Conservation (phyloP, 129 eudicot genomes). For the Smallanthus sonchifolius region DNA sequence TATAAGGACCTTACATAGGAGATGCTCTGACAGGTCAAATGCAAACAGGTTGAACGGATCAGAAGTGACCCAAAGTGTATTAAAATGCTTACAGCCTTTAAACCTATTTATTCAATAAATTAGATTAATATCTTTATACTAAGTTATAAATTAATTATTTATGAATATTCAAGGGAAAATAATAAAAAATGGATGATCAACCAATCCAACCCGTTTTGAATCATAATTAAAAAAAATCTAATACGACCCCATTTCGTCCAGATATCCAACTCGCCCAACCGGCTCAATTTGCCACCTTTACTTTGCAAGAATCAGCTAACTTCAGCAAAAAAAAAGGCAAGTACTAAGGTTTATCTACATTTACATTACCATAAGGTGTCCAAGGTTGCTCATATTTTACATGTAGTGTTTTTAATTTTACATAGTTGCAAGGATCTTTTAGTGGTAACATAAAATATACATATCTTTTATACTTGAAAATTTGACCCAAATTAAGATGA, state of each 20-base stretch:
- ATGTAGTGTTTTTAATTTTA: not conserved
- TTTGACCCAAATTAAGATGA: not conserved
- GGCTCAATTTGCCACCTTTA: not conserved
- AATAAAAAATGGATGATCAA: not conserved
- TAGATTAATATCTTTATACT: too few relatives aligned
- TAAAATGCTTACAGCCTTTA: not conserved
- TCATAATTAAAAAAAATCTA: too few relatives aligned
- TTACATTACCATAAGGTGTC: constrained; percentile 7
- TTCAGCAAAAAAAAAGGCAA: not conserved
- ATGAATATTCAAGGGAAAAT: not conserved
- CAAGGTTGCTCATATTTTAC: not conserved
- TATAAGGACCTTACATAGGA: not conserved
- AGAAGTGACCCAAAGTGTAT: not conserved
- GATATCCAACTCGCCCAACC: not conserved
- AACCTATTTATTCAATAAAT: not conserved
- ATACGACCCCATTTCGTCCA: not conserved
- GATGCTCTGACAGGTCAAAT: not conserved
- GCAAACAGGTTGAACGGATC: not conserved
- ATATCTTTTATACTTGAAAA: not conserved
- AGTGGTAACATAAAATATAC: not conserved
- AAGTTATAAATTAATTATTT: not conserved
- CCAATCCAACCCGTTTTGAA: not conserved
- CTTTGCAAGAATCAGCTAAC: not conserved
- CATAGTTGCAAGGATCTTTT: not conserved
- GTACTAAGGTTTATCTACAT: not conserved